Percentiles rank a stretch among this genome's conserved stretches.
phyloP scores from a whole-genome alignment of 2,329 filamentous ascomycete species.

The Talaromyces islandicus region DNA sequence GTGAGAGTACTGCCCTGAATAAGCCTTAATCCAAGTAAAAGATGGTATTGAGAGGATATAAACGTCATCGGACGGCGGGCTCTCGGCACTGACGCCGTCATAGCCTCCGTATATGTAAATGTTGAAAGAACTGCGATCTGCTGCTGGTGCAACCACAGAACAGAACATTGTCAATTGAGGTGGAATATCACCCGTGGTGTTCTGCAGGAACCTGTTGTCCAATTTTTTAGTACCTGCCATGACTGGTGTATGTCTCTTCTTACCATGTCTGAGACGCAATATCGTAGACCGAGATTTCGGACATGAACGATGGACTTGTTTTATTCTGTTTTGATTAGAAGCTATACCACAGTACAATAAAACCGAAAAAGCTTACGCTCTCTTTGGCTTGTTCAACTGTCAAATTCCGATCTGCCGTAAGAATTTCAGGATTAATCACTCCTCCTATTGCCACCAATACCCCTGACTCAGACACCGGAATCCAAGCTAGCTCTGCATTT shows the following conservation, averaged over 20 bases:
- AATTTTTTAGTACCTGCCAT: not conserved
- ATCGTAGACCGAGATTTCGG: conserved; percentile 32
- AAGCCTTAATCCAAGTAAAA: conserved; percentile 26
- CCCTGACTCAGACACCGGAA: conserved; percentile 33
- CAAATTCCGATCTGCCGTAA: conserved; percentile 10
- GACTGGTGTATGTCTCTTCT: not conserved
- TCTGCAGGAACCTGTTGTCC: conserved; percentile 33
- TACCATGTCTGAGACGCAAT: conserved; percentile 23
- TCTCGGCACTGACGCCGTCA: conserved; percentile 14
- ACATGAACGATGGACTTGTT: conserved; percentile 31
- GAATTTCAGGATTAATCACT: conserved; percentile 20
- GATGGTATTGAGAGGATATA: conserved; percentile 30
- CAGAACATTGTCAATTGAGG: conserved; percentile 34
- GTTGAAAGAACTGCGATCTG: conserved; percentile 31
- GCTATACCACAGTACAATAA: not conserved
- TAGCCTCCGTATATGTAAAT: conserved; percentile 33
- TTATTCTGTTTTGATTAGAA: conserved; percentile 10
- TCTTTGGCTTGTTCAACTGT: conserved; percentile 8
- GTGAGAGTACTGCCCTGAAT: conserved; percentile 13
- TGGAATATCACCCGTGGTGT: conserved; percentile 33
- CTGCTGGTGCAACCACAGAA: conserved; percentile 32
- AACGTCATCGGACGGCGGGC: conserved; percentile 24
- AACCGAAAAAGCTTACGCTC: conserved; percentile 13
- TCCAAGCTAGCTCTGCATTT: conserved; percentile 62
- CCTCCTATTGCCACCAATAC: conserved; percentile 36